Percentiles rank a stretch among this genome's conserved stretches.
phyloP scores from a whole-genome alignment of 2,329 filamentous ascomycete species.

The Xylariaceae sp. region DNA sequence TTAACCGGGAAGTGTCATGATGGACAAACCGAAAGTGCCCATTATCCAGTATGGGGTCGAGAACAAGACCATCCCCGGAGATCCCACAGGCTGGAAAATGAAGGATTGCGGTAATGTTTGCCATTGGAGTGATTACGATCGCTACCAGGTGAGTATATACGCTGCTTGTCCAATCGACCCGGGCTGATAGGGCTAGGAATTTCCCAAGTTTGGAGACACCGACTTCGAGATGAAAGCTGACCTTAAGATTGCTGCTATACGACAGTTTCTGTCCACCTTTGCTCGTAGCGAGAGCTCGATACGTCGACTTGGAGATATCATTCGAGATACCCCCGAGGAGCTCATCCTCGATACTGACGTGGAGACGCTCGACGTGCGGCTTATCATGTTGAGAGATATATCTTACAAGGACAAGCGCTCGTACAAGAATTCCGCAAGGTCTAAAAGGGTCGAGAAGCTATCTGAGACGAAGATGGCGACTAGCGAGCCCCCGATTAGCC shows the following conservation, averaged over 20 bases:
- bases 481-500: constrained; percentile 6
- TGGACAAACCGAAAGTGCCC: neutral
- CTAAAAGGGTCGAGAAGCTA: neutral
- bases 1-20: too few relatives aligned
- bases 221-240: constrained; percentile 4
- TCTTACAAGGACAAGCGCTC: constrained; percentile 4
- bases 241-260: neutral
- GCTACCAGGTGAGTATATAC: neutral
- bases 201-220: neutral
- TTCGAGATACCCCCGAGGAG: constrained; percentile 3
- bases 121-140: constrained; percentile 5
- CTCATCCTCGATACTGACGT: constrained; percentile 1
- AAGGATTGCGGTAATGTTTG: constrained; percentile 16
- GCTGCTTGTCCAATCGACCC: neutral
- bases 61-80: constrained; percentile 14
- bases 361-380: neutral
- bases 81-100: constrained; percentile 14
- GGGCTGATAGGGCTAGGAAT: neutral
- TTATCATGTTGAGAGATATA: constrained; percentile 5
- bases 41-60: constrained; percentile 9
- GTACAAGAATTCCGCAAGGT: constrained; percentile 2
- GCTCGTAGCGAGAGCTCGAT: neutral
- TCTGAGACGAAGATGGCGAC: constrained; percentile 6
- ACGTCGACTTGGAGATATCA: neutral
- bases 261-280: neutral